These are phyloP conservation scores for Cornus suecica DNA, from an alignment of 148 eudicot species.

Conservation along the genomic window DNA sequence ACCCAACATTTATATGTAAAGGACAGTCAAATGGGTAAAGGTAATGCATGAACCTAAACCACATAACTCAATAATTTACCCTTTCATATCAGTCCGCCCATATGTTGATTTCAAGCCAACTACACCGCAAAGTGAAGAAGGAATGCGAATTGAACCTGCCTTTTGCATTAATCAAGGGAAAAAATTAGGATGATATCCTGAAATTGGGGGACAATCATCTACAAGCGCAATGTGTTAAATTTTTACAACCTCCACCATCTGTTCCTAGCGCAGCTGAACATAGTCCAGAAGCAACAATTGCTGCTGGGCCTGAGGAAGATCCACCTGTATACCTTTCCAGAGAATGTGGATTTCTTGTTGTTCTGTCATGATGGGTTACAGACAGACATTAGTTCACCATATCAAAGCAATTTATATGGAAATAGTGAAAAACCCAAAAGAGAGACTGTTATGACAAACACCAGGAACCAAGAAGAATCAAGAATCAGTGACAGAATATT, in stretches of 20 bases:
- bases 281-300: conserved; percentile 91
- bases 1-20: not conserved
- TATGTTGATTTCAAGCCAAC: conserved; percentile 94
- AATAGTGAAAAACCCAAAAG: not conserved
- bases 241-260: conserved; percentile 91
- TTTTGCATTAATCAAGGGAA: conserved; percentile 20
- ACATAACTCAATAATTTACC: conserved; percentile 46
- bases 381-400: not conserved
- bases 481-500: too few species aligned
- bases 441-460: too few species aligned
- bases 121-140: conserved; percentile 95
- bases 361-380: conserved; percentile 40
- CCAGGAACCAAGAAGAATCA: not conserved
- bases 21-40: not conserved
- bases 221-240: conserved; percentile 10
- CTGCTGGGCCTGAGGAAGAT: conserved; percentile 99
- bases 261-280: conserved; percentile 97
- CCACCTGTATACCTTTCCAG: conserved; percentile 94
- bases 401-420: not conserved
- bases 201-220: not conserved
- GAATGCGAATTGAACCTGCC: conserved; percentile 94
- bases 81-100: conserved; percentile 82
- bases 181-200: conserved; percentile 1
- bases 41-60: not conserved
- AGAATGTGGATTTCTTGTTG: conserved; percentile 92